Conservation (phyloP, 768 basidiomycete species). For the Chalciporus piperatus region DNA sequence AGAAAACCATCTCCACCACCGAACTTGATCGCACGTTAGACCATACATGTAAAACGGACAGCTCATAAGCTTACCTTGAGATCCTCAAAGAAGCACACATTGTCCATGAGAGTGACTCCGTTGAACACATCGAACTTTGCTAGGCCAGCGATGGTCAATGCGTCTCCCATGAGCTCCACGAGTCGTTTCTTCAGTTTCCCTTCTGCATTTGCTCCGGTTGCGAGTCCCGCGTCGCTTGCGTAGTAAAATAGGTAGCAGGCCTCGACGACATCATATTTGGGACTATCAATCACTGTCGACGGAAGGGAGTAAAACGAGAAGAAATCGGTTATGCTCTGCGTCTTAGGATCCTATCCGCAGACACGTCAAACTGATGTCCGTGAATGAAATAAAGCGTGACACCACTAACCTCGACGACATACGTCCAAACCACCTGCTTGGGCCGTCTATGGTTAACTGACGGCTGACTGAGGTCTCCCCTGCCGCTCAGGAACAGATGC, state of each 20-base stretch:
- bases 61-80: conserved; percentile 59
- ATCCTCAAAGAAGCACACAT: conserved; percentile 74
- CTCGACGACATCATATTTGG: conserved; percentile 72
- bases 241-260: conserved; percentile 98
- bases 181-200: conserved; percentile 67
- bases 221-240: conserved; percentile 74
- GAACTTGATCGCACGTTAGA: conserved; percentile 54
- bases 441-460: conserved; percentile 42
- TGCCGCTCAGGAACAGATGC: conserved; percentile 88
- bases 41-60: background rate
- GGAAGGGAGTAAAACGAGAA: conserved; percentile 97
- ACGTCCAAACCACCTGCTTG: conserved; percentile 92
- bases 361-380: background rate
- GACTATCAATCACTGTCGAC: conserved; percentile 81
- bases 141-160: conserved; percentile 74
- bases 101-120: conserved; percentile 93
- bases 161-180: conserved; percentile 70
- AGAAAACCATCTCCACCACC: conserved; percentile 90
- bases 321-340: conserved; percentile 87
- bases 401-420: conserved; percentile 82
- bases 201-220: conserved; percentile 58
- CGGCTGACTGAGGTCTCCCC: conserved; percentile 49
- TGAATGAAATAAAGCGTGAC: conserved; percentile 10
- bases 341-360: conserved; percentile 69
- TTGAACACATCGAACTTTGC: conserved; percentile 97